phyloP scores from a whole-genome alignment of 2,329 filamentous ascomycete species.

The Aspergillus tamarii region DNA sequence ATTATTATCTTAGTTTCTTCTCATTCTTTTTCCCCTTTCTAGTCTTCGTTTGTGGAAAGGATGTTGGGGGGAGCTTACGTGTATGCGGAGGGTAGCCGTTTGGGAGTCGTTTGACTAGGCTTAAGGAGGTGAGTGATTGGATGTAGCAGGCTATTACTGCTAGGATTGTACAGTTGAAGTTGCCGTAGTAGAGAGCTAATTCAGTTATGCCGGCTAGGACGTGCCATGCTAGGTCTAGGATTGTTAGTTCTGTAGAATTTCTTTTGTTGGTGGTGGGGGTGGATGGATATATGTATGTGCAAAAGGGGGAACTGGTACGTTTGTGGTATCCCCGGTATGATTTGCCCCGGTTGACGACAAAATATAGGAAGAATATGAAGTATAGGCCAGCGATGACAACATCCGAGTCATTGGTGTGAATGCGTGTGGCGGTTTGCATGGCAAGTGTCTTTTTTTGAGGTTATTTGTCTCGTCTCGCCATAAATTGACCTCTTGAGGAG shows the following conservation, averaged over 20 bases:
- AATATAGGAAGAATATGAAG: not conserved
- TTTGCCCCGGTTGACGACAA: not conserved
- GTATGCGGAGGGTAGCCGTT: conserved; percentile 13
- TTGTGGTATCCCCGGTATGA: not conserved
- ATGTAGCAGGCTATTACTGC: conserved; percentile 4
- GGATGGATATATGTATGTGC: too few relatives aligned
- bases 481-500: too few relatives aligned
- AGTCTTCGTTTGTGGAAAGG: not conserved
- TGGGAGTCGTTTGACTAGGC: conserved; percentile 4
- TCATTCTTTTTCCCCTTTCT: too few relatives aligned
- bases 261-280: too few relatives aligned
- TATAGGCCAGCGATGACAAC: not conserved
- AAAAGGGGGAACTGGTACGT: not conserved
- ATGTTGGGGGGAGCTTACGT: not conserved
- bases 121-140: conserved; percentile 2
- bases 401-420: not conserved
- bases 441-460: not conserved
- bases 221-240: not conserved
- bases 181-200: conserved; percentile 2
- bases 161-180: conserved; percentile 6
- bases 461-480: too few relatives aligned
- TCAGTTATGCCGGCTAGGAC: not conserved
- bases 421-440: not conserved
- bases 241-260: not conserved
- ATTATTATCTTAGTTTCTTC: too few relatives aligned